Conservation (phyloP, 192 early-diverging fungal genomes). For the Rhizophagus clarus region DNA sequence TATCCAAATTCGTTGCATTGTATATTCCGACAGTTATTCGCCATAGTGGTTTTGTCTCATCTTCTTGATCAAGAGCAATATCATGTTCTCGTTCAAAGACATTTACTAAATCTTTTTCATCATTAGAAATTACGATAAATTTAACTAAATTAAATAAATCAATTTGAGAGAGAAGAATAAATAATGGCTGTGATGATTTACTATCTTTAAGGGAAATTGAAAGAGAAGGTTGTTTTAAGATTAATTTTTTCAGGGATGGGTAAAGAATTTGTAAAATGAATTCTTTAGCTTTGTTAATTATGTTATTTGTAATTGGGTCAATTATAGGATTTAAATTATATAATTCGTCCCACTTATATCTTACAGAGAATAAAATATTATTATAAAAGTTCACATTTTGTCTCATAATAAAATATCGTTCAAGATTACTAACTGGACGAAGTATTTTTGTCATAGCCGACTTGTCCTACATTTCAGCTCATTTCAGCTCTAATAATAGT, state of each 20-base stretch:
- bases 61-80: neutral
- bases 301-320: neutral
- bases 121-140: neutral
- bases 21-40: neutral
- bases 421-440: constrained; percentile 11
- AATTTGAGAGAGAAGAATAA: neutral
- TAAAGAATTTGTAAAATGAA: neutral
- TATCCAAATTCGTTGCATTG: neutral
- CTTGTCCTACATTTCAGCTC: too few species aligned
- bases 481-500: too few species aligned
- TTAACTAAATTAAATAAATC: neutral
- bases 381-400: constrained; percentile 1
- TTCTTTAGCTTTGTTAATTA: neutral
- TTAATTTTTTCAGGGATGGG: neutral
- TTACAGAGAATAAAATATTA: neutral
- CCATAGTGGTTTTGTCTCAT: constrained; percentile 13
- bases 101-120: constrained; percentile 2
- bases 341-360: constrained; percentile 11
- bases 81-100: neutral
- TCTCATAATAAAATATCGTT: neutral
- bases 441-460: neutral
- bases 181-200: neutral
- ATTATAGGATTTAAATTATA: neutral
- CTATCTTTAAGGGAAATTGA: neutral
- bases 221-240: neutral